phyloP scores from a whole-genome alignment of 2,329 filamentous ascomycete genomes.

The Epichloe amarillans region DNA sequence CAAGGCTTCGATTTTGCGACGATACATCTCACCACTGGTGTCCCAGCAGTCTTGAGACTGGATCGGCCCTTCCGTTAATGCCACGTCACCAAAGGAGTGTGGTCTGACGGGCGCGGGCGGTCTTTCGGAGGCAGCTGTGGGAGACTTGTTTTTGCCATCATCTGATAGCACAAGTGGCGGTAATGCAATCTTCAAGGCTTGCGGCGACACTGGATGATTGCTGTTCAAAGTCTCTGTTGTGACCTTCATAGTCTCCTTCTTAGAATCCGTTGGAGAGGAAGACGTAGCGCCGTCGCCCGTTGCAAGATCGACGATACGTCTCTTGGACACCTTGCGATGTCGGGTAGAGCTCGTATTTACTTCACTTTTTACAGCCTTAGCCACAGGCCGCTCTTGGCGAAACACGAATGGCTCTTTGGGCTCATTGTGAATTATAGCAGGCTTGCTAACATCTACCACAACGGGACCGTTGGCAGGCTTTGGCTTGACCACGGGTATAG shows the following conservation, averaged over 20 bases:
- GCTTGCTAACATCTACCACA: constrained; percentile 55
- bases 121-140: neutral
- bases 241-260: constrained; percentile 10
- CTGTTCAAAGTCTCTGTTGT: constrained; percentile 13
- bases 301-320: constrained; percentile 52
- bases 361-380: constrained; percentile 43
- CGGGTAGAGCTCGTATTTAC: constrained; percentile 45
- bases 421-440: constrained; percentile 42
- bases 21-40: constrained; percentile 62
- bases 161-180: constrained; percentile 19
- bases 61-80: constrained; percentile 8
- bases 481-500: constrained; percentile 65
- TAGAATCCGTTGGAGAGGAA: constrained; percentile 14
- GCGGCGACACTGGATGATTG: constrained; percentile 33
- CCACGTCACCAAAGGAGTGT: neutral
- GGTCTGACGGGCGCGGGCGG: neutral
- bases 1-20: constrained; percentile 75
- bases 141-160: constrained; percentile 15
- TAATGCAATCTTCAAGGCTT: constrained; percentile 23
- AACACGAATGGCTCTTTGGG: constrained; percentile 37
- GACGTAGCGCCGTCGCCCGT: constrained; percentile 30
- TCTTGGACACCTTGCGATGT: constrained; percentile 45
- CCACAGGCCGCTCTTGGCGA: constrained; percentile 45
- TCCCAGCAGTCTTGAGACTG: constrained; percentile 51
- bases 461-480: constrained; percentile 47